Conservation (phyloP, 2,329 filamentous ascomycete species). For the Diaporthe humulicola region DNA sequence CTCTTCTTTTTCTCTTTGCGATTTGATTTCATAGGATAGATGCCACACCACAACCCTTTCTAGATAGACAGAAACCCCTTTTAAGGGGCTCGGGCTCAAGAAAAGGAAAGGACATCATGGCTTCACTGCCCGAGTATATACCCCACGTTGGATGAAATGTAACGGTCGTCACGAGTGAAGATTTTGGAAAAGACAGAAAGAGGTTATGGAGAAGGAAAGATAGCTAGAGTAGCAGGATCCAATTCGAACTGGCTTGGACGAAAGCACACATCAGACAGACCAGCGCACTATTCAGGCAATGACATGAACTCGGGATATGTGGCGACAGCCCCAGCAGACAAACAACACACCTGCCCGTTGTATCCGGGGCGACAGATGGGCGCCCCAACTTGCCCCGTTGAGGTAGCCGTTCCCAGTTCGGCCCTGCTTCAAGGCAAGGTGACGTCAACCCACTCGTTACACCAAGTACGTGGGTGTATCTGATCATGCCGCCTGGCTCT, state of each 20-base stretch:
- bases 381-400: not conserved
- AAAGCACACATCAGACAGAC: not conserved
- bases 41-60: conserved; percentile 1
- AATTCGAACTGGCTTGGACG: not conserved
- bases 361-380: not conserved
- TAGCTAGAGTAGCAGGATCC: not conserved
- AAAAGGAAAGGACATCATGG: conserved; percentile 2
- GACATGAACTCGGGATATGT: not conserved
- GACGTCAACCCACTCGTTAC: conserved; percentile 24
- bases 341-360: not conserved
- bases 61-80: conserved; percentile 17
- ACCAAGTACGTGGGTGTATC: not conserved
- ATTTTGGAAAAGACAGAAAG: not conserved
- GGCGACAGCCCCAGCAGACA: not conserved
- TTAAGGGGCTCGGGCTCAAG: not conserved
- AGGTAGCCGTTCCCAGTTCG: conserved; percentile 3
- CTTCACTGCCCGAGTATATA: conserved; percentile 22
- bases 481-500: not conserved
- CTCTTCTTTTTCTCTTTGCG: not conserved
- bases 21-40: conserved; percentile 24
- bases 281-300: not conserved
- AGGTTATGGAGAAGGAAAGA: not conserved
- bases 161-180: not conserved
- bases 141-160: not conserved
- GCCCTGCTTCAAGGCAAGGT: conserved; percentile 28